phyloP scores from a whole-genome alignment of 2,329 filamentous ascomycete species.

The Venturiaceae sp. region DNA sequence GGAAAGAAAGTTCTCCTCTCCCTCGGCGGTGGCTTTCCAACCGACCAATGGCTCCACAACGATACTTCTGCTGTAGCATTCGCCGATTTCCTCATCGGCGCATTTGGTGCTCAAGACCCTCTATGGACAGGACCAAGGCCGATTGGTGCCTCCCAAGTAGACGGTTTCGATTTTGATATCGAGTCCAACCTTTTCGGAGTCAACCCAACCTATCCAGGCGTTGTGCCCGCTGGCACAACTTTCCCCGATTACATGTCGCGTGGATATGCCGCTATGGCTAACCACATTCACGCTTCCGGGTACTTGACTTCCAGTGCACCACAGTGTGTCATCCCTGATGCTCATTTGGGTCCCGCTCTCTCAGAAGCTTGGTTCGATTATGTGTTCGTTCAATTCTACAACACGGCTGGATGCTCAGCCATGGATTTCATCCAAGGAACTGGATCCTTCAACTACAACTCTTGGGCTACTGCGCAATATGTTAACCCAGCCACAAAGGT shows the following conservation, averaged over 20 bases:
- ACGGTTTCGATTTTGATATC: slow-evolving; percentile 45
- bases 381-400: slow-evolving; percentile 48
- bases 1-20: slow-evolving; percentile 33
- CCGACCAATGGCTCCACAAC: slow-evolving; percentile 23
- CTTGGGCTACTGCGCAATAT: not conserved
- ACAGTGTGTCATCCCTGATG: slow-evolving; percentile 41
- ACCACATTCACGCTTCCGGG: slow-evolving; percentile 8
- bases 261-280: slow-evolving; percentile 31
- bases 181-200: slow-evolving; percentile 15
- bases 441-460: slow-evolving; percentile 26
- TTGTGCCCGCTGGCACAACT: slow-evolving; percentile 12
- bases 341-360: slow-evolving; percentile 36
- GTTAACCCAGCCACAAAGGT: slow-evolving; percentile 15
- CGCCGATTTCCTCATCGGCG: slow-evolving; percentile 39
- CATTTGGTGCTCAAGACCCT: slow-evolving; percentile 34
- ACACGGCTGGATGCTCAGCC: slow-evolving; percentile 41
- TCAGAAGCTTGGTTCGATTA: slow-evolving; percentile 38
- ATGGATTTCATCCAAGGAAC: slow-evolving; percentile 26
- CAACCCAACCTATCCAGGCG: not conserved
- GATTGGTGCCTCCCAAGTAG: slow-evolving; percentile 34
- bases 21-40: slow-evolving; percentile 33
- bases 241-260: slow-evolving; percentile 21
- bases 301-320: slow-evolving; percentile 46
- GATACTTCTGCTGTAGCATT: slow-evolving; percentile 32
- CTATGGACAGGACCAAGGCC: slow-evolving; percentile 32